Conservation (phyloP, 352 stramenopile genomes). For the Phytophthora niederhauseri region DNA sequence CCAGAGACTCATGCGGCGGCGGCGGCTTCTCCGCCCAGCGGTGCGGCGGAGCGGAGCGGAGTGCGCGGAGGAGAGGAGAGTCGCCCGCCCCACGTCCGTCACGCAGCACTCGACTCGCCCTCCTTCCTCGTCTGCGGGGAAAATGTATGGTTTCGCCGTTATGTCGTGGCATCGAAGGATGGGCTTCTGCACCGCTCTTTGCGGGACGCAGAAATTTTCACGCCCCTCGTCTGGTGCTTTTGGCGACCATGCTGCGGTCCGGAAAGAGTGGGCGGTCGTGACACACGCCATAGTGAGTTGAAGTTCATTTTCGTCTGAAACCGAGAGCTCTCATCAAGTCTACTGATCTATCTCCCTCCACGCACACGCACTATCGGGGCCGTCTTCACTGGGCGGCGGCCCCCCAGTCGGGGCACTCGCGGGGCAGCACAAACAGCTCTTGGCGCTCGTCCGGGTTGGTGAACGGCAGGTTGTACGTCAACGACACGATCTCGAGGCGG, state of each 20-base stretch:
- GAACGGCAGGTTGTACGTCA: slow-evolving; percentile 69
- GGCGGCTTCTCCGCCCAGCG: slow-evolving; percentile 10
- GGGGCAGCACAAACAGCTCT: slow-evolving; percentile 78
- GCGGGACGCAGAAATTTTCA: slow-evolving; percentile 2
- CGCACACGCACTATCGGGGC: background rate
- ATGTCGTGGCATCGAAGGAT: slow-evolving; percentile 33
- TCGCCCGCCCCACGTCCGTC: slow-evolving; percentile 25
- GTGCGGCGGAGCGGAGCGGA: slow-evolving; percentile 3
- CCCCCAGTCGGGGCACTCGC: slow-evolving; percentile 61
- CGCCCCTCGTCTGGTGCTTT: too few relatives aligned
- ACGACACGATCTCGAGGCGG: slow-evolving; percentile 77
- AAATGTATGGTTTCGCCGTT: slow-evolving; percentile 15
- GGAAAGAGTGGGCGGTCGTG: background rate
- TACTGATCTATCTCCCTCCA: slow-evolving; percentile 20
- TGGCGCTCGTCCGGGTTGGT: slow-evolving; percentile 71
- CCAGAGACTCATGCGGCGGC: slow-evolving; percentile 63
- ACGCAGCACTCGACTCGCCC: slow-evolving; percentile 28
- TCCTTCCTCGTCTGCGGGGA: slow-evolving; percentile 34
- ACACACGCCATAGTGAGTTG: slow-evolving; percentile 11
- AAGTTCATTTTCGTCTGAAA: slow-evolving; percentile 25
- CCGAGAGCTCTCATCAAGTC: slow-evolving; percentile 24
- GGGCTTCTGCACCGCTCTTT: slow-evolving; percentile 19
- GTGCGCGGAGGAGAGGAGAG: slow-evolving; percentile 8
- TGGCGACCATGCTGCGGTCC: background rate
- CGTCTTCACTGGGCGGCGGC: slow-evolving; percentile 11